Base-by-base conservation (phyloP, 192 early-diverging fungal genomes). In the Dissophora ornata region DNA sequence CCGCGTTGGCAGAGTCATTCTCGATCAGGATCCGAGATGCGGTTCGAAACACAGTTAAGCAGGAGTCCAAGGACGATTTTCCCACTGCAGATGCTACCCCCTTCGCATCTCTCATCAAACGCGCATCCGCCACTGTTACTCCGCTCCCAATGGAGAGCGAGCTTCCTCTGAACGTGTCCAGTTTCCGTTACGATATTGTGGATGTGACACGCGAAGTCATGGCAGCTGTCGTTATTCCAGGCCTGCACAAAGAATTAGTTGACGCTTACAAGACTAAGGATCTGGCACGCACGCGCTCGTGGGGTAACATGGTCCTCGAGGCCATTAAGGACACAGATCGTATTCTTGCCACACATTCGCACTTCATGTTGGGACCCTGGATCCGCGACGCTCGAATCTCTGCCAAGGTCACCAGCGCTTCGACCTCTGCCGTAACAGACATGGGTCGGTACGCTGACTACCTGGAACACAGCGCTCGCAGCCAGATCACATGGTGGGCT, bases 401-500 rank as follows among this genome's bases (percentile, higher is more conserved):
- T 42, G 67, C 67, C 25, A 60, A 54, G 28, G 15, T 51, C n/a
- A n/a, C n/a, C n/a, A n/a, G n/a, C 2, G 42, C 45, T 13, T 30
- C 8, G 0, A 29, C 51, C 8, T 10, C 56, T 3, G 40, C 3
- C 18, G 16, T 47, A 2, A 45, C 38, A 18, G 52, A 62, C 8
- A 34, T 53, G 44, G 26, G 26, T 11, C 10, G 2, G 0, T 77
- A 77, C 25, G 22, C 32, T 8, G 59, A 77, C n/a, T 77, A 77
- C 41, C 21, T 77, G 19, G 73, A 77, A 30, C 47, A 49, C 52
- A 67, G 26, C 40, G 63, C 73, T 9, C 64, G 73, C 0, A 67
- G 56, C 38, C 73, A 77, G 30, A 38, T 77, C 40, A 77, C 73
- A 2, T 77, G 73, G 73, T 77, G 73, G 73, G 73, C 52, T 0